phyloP scores from a whole-genome alignment of 805 yeast genomes.

The Saccharomycopsis schoenii region DNA sequence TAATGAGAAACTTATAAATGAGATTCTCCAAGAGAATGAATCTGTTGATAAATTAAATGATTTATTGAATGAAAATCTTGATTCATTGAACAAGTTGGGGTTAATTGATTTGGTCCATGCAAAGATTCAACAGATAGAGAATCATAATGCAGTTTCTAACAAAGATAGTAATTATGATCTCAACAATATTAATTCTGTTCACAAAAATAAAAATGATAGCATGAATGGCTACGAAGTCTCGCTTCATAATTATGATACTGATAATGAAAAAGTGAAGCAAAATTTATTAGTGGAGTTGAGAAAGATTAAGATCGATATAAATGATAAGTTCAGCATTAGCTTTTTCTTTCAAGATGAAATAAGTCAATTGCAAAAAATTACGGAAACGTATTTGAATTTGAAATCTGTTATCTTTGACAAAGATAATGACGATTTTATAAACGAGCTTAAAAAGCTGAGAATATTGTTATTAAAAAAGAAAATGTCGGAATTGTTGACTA shows the following conservation, averaged over 20 bases:
- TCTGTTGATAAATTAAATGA: neutral
- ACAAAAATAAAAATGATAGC: neutral
- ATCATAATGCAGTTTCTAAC: no score
- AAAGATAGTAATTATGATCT: no score
- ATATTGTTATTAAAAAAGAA: slow-evolving; percentile 1
- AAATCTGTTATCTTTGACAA: neutral
- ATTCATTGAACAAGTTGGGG: neutral
- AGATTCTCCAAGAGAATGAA: neutral
- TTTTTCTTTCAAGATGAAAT: slow-evolving; percentile 13
- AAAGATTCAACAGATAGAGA: neutral
- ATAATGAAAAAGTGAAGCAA: neutral
- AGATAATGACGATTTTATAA: neutral
- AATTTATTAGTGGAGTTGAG: neutral
- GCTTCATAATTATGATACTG: neutral
- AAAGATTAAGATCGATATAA: neutral
- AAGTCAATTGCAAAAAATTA: neutral
- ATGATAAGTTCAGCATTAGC: slow-evolving; percentile 8
- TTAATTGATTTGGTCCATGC: neutral
- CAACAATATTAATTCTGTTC: neutral
- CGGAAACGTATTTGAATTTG: neutral
- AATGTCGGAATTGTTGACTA: slow-evolving; percentile 4
- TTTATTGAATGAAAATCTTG: neutral
- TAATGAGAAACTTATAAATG: neutral
- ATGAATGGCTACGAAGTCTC: neutral
- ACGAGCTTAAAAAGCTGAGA: neutral